Conservation (phyloP, 2,329 filamentous ascomycete species). For the Teratosphaeria epicoccoides region DNA sequence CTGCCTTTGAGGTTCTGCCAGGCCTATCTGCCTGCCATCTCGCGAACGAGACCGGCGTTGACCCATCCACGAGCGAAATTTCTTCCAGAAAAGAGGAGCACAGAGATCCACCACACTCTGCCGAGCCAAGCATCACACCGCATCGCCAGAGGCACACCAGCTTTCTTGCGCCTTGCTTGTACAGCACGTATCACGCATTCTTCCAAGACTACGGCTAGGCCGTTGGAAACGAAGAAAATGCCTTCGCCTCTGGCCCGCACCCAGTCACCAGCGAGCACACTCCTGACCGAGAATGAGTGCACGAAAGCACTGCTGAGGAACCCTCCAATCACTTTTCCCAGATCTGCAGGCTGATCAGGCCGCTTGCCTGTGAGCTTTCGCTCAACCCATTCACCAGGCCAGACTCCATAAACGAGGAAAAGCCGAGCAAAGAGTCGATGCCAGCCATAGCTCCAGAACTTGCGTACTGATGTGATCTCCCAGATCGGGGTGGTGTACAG, state of each 20-base stretch:
- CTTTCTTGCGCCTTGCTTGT: conserved; percentile 11
- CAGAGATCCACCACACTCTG: conserved; percentile 31
- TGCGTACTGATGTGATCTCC: conserved; percentile 30
- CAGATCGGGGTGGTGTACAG: conserved; percentile 34
- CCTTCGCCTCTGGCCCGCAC: conserved; percentile 22
- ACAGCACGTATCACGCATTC: conserved; percentile 16
- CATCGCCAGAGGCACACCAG: conserved; percentile 10
- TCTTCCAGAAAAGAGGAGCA: conserved; percentile 31
- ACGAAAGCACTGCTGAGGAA: conserved; percentile 33
- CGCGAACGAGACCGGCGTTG: conserved; percentile 30
- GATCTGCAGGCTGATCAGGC: conserved; percentile 27
- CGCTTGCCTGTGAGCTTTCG: conserved; percentile 29
- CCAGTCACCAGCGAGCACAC: conserved; percentile 30
- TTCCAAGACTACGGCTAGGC: conserved; percentile 21
- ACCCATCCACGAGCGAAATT: conserved; percentile 37
- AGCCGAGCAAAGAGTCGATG: conserved; percentile 35
- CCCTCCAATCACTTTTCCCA: conserved; percentile 35
- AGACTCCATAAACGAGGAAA: conserved; percentile 37
- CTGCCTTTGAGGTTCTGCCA: neutral
- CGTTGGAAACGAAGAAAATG: conserved; percentile 24
- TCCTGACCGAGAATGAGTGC: conserved; percentile 32
- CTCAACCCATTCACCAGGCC: conserved; percentile 36
- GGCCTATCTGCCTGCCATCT: conserved; percentile 23
- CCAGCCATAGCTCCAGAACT: conserved; percentile 38
- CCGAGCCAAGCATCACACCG: conserved; percentile 28